These are phyloP conservation scores for Aspergillus pseudoterreus DNA, from an alignment of 2,329 filamentous ascomycete genomes.

Conservation along the genomic window DNA sequence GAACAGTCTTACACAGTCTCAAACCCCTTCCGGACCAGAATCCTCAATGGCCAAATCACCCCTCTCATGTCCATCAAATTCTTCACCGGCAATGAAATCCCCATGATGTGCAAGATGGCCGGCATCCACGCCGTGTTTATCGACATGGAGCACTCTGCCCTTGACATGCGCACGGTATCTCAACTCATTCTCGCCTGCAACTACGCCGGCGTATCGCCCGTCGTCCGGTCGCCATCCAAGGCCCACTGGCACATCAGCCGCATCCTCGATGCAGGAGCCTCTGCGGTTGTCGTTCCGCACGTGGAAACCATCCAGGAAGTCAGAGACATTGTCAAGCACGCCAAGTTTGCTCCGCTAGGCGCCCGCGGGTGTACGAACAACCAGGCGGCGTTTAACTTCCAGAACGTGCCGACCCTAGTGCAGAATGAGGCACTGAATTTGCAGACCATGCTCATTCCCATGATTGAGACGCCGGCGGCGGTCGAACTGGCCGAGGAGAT, in stretches of 20 bases:
- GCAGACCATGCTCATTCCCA: slow-evolving; percentile 40
- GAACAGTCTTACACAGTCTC: slow-evolving; percentile 14
- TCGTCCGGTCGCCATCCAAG: slow-evolving; percentile 42
- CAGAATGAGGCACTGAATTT: slow-evolving; percentile 34
- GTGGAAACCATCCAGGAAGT: slow-evolving; percentile 36
- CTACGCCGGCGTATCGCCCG: slow-evolving; percentile 38
- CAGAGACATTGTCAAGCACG: slow-evolving; percentile 33
- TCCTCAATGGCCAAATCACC: slow-evolving; percentile 26
- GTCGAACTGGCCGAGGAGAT: slow-evolving; percentile 41
- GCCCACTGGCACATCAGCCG: slow-evolving; percentile 37
- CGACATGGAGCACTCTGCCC: slow-evolving; percentile 45
- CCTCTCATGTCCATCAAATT: slow-evolving; percentile 29
- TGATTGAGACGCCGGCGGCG: slow-evolving; percentile 41
- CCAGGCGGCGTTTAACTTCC: slow-evolving; percentile 35
- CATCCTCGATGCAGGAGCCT: slow-evolving; percentile 41
- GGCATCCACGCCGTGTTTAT: slow-evolving; percentile 43
- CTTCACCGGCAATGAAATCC: slow-evolving; percentile 33
- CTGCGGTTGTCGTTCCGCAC: slow-evolving; percentile 42
- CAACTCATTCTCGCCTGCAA: slow-evolving; percentile 40
- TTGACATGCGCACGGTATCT: slow-evolving; percentile 33
- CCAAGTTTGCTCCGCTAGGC: slow-evolving; percentile 39
- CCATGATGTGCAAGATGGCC: slow-evolving; percentile 39
- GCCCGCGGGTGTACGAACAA: slow-evolving; percentile 34
- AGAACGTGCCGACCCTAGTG: slow-evolving; percentile 28
- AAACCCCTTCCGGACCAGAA: slow-evolving; percentile 28